A percentile compares a stretch with the other conserved stretches of the same genome.
These are phyloP conservation scores for Diplodia sapinea DNA, from an alignment of 2,329 filamentous ascomycete species.

Conservation along the genomic window DNA sequence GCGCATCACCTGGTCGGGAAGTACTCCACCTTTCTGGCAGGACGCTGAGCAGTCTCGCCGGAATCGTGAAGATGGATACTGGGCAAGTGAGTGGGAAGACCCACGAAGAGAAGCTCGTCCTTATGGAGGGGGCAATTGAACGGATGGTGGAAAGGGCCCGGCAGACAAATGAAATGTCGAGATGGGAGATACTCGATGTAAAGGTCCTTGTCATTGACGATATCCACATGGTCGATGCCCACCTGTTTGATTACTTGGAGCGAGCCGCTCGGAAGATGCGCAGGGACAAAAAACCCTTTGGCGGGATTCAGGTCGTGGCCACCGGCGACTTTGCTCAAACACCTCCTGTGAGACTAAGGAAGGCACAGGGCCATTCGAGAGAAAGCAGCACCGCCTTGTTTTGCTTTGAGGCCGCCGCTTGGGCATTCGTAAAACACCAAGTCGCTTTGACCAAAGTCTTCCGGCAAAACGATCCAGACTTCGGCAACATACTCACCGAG, in stretches of 20 bases:
- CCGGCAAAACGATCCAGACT: not conserved
- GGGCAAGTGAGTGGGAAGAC: no score
- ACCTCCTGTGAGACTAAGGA: conserved; percentile 52
- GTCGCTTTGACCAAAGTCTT: not conserved
- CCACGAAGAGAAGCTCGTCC: no score
- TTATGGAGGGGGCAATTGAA: no score
- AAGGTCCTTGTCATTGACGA: conserved; percentile 67
- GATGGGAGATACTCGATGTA: conserved; percentile 33
- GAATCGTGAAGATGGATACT: no score
- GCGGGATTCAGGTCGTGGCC: conserved; percentile 61
- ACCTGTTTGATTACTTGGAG: conserved; percentile 60
- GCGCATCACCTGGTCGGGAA: conserved; percentile 1
- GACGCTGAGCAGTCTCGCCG: not conserved
- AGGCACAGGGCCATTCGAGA: no score
- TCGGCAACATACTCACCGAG: not conserved
- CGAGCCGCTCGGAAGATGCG: conserved; percentile 52
- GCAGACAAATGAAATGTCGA: not conserved
- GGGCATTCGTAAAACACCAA: conserved; percentile 11
- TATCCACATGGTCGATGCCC: conserved; percentile 68
- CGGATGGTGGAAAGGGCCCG: not conserved
- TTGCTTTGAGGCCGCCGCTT: conserved; percentile 58
- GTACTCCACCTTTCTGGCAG: not conserved
- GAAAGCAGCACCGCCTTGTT: conserved; percentile 40
- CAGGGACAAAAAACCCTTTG: conserved; percentile 43
- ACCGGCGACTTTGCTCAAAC: conserved; percentile 67